A percentile compares a stretch with the other conserved stretches of the same genome.
Evolutionary conservation across 2,329 filamentous ascomycete genomes (phyloP).

Genomic region (Aspergillus clavatus): DNA sequence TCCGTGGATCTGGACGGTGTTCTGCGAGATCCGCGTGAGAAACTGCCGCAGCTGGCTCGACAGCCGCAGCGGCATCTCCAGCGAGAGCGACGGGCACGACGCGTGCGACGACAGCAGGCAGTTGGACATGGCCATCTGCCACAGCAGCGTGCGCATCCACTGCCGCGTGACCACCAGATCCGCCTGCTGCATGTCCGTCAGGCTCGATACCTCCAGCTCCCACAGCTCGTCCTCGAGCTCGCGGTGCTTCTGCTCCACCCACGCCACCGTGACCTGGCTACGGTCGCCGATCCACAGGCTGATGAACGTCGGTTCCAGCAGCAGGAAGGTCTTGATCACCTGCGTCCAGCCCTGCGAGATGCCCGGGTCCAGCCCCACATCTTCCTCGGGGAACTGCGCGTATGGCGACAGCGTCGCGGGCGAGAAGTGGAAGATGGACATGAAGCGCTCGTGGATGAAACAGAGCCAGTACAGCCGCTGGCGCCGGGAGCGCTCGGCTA

Average conservation of each 20-base stretch:
- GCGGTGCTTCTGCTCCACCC: slow-evolving; percentile 45
- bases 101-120: slow-evolving; percentile 39
- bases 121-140: slow-evolving; percentile 49
- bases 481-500: slow-evolving; percentile 38
- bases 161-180: slow-evolving; percentile 49
- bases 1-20: slow-evolving; percentile 52
- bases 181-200: slow-evolving; percentile 44
- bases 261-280: slow-evolving; percentile 34
- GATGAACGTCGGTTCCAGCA: slow-evolving; percentile 44
- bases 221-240: slow-evolving; percentile 40
- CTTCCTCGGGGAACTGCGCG: slow-evolving; percentile 36
- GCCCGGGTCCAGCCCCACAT: slow-evolving; percentile 34
- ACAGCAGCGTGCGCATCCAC: slow-evolving; percentile 47
- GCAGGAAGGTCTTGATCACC: slow-evolving; percentile 43
- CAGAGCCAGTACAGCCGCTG: slow-evolving; percentile 54
- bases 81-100: slow-evolving; percentile 30
- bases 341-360: slow-evolving; percentile 43
- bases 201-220: slow-evolving; percentile 33
- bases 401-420: slow-evolving; percentile 40
- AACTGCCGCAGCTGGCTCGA: slow-evolving; percentile 43
- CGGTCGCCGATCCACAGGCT: slow-evolving; percentile 42
- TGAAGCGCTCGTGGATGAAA: slow-evolving; percentile 54
- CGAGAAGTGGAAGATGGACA: slow-evolving; percentile 50
- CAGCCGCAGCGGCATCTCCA: slow-evolving; percentile 44
- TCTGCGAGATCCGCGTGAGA: slow-evolving; percentile 38